Evolutionary conservation across 164 flowering plant species (phyloP).

Genomic region (Magnolia sinica): DNA sequence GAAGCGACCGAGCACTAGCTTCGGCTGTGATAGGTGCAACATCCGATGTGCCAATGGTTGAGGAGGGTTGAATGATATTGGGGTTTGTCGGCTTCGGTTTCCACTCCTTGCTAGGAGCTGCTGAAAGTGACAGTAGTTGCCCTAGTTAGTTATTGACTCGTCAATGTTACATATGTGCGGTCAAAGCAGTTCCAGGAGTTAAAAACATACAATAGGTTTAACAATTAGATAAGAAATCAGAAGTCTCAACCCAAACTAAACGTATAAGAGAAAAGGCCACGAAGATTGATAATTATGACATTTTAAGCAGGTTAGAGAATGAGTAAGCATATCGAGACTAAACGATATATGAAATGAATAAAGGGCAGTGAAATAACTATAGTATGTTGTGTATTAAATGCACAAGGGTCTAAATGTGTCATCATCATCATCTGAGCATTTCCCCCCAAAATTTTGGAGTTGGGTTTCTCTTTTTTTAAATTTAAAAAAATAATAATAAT

Average conservation of each 20-base stretch:
- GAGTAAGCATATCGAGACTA: too few relatives aligned
- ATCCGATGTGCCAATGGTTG: slow-evolving; percentile 27
- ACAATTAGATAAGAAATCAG: too few relatives aligned
- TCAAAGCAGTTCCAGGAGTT: neutral
- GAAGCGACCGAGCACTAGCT: slow-evolving; percentile 22
- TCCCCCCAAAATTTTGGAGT: too few relatives aligned
- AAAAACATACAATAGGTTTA: neutral
- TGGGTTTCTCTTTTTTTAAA: too few relatives aligned
- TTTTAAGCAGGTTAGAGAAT: too few relatives aligned
- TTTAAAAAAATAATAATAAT: too few relatives aligned
- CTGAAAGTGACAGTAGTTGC: slow-evolving; percentile 9
- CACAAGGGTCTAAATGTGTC: too few relatives aligned
- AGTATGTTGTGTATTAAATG: too few relatives aligned
- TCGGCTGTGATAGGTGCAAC: slow-evolving; percentile 32
- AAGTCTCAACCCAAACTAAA: neutral
- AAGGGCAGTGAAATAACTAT: too few relatives aligned
- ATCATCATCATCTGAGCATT: too few relatives aligned
- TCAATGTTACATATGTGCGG: neutral
- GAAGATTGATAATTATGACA: neutral
- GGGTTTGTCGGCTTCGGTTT: slow-evolving; percentile 60
- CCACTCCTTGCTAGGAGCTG: slow-evolving; percentile 74
- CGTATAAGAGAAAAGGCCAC: neutral
- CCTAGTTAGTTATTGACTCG: neutral
- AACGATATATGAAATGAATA: too few relatives aligned
- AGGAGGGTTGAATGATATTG: slow-evolving; percentile 32